These are phyloP conservation scores for Magnusiomyces tetraspermus DNA, from an alignment of 1,139 yeast genomes.

Conservation along the genomic window DNA sequence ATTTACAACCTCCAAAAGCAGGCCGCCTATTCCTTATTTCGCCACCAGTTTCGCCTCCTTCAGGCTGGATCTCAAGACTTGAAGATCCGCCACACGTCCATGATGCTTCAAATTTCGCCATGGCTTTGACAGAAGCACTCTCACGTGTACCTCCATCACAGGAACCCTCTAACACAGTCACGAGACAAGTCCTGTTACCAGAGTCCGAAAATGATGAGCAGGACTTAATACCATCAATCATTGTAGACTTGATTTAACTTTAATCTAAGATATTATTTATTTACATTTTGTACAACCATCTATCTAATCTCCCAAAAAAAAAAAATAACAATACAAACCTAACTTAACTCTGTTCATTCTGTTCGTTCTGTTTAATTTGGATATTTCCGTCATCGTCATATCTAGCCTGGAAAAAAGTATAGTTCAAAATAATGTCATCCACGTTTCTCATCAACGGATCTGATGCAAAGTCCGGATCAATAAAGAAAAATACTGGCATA, in stretches of 20 bases:
- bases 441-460: slow-evolving; percentile 91
- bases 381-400: slow-evolving; percentile 18
- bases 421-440: slow-evolving; percentile 83
- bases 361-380: neutral
- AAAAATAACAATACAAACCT: slow-evolving; percentile 9
- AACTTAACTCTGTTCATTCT: neutral
- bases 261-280: too few relatives aligned
- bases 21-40: slow-evolving; percentile 36
- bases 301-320: too few relatives aligned
- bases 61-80: slow-evolving; percentile 32
- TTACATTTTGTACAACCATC: too few relatives aligned
- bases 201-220: too few relatives aligned
- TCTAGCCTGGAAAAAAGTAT: slow-evolving; percentile 63
- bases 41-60: slow-evolving; percentile 40
- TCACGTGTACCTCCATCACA: too few relatives aligned
- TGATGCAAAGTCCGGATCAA: slow-evolving; percentile 93
- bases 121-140: too few relatives aligned
- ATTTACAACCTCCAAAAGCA: slow-evolving; percentile 33
- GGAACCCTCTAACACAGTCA: too few relatives aligned
- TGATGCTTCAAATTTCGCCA: too few relatives aligned
- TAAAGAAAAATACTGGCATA: slow-evolving; percentile 97
- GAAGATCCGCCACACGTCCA: slow-evolving; percentile 40
- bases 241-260: too few relatives aligned
- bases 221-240: too few relatives aligned
- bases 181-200: too few relatives aligned